Evolutionary conservation across 1,139 yeast genomes (phyloP), one percentile per base, ranked within the genome.

Genomic region (Kodamaea derodonti): DNA sequence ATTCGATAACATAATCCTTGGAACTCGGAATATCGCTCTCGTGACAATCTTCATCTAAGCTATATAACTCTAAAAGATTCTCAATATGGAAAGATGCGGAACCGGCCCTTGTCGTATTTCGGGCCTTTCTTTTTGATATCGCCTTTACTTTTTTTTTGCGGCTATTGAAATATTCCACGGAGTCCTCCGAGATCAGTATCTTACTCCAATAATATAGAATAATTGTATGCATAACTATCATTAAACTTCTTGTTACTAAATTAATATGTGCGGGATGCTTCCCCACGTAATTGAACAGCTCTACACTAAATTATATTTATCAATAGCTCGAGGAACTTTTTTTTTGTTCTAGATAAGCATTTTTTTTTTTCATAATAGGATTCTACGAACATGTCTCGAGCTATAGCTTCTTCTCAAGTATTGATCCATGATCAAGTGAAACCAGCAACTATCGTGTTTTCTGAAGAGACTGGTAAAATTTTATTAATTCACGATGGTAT

Each of bases 391-490:
- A 78, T 78, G 83, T 71, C 82, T 17, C 65, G 71, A 43, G 90
- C 92, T 3, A 63, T 86, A 27, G 62, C 85, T 0, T 85, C 95
- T 2, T 57, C 65, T 11, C 65, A 68, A n/a, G 94, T 84, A 7
- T 74, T 84, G 20, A 42, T 84, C 9, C 72, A 68, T 29, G 76
- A 69, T 25, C 42, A 54, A 32, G 49, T 81, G 2, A 55, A 51
- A 2, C 77, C 85, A 1, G 95, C 94, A 20, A 84, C 95, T 4
- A 62, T 86, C 20, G 66, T 83, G 27, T 84, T 69, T 54, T 78
- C 86, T 2, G 45, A 65, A 2, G 72, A 67, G 24, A 64, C 85
- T 2, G 95, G 95, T 0, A 80, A 74, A 47, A 80, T 86, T 32
- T 56, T 81, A 16, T 68, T 72, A 30, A 68, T 84, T 14, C 57